Conservation (phyloP, 2,329 filamentous ascomycete species). For the Fusarium transvaalense region DNA sequence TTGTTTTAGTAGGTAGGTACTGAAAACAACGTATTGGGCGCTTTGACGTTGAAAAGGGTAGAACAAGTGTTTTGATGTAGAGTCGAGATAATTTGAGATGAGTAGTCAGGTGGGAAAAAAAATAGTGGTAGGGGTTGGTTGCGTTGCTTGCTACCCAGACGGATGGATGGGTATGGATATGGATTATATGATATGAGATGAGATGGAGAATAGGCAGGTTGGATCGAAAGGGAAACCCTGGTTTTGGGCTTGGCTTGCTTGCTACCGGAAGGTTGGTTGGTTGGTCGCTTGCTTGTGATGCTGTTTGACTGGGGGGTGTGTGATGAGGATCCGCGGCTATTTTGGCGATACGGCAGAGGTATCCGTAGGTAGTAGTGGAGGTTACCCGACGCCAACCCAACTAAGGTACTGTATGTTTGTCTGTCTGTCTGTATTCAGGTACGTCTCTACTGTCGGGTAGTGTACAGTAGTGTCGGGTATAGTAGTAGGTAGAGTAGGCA, state of each 20-base stretch:
- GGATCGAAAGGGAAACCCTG: constrained; percentile 31
- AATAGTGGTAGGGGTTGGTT: constrained; percentile 25
- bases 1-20: constrained; percentile 2
- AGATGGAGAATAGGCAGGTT: constrained; percentile 5
- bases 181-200: constrained; percentile 16
- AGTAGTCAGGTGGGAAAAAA: constrained; percentile 3
- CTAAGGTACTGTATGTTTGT: neutral
- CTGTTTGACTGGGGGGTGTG: constrained; percentile 7
- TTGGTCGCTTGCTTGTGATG: constrained; percentile 4
- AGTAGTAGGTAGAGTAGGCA: neutral
- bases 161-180: constrained; percentile 31
- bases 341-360: constrained; percentile 30
- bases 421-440: too few relatives aligned
- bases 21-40: neutral
- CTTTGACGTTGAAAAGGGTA: neutral
- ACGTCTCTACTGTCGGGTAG: neutral
- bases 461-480: neutral
- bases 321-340: constrained; percentile 45
- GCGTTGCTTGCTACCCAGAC: constrained; percentile 5
- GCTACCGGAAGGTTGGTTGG: constrained; percentile 2
- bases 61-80: constrained; percentile 2
- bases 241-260: constrained; percentile 18
- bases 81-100: neutral
- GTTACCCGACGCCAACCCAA: neutral
- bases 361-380: constrained; percentile 12